Evolutionary conservation across 2,329 filamentous ascomycete species (phyloP).

Genomic region (Huntiella bhutanensis): DNA sequence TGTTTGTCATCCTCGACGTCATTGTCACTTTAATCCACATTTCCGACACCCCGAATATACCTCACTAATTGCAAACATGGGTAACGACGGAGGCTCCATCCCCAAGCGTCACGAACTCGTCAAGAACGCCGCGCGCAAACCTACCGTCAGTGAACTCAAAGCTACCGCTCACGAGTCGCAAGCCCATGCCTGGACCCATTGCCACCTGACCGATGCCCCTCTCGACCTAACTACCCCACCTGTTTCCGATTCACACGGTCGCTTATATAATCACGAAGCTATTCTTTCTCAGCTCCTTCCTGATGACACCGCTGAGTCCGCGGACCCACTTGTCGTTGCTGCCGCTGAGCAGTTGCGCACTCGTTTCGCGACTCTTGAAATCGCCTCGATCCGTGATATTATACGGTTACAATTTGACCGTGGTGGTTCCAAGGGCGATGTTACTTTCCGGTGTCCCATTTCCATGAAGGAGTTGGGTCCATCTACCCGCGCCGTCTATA

Average conservation of each 20-base stretch:
- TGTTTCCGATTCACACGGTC: conserved; percentile 68
- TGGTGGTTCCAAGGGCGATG: conserved; percentile 21
- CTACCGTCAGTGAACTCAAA: conserved; percentile 72
- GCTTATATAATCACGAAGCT: conserved; percentile 87
- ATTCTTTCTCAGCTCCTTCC: conserved; percentile 46
- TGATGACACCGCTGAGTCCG: conserved; percentile 24
- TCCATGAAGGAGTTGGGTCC: conserved; percentile 75
- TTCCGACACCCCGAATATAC: background rate
- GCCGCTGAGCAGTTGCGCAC: conserved; percentile 17
- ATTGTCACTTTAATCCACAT: too few species aligned
- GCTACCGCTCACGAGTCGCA: conserved; percentile 72
- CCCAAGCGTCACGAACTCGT: conserved; percentile 91
- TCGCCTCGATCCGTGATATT: conserved; percentile 70
- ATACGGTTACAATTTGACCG: conserved; percentile 63
- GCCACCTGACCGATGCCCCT: conserved; percentile 63
- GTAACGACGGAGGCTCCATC: conserved; percentile 94
- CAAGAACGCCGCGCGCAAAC: conserved; percentile 70
- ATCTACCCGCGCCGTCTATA: conserved; percentile 60
- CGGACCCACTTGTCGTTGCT: conserved; percentile 23
- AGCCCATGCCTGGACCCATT: conserved; percentile 69
- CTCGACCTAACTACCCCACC: conserved; percentile 46
- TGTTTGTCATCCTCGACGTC: too few species aligned
- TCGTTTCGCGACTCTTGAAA: conserved; percentile 31
- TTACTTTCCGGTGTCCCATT: conserved; percentile 59
- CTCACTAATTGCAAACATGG: conserved; percentile 39